A percentile compares a stretch with the other conserved stretches of the same genome.
Conservation (phyloP, 2,329 filamentous ascomycete species). For the Hypoxylon sp. region DNA sequence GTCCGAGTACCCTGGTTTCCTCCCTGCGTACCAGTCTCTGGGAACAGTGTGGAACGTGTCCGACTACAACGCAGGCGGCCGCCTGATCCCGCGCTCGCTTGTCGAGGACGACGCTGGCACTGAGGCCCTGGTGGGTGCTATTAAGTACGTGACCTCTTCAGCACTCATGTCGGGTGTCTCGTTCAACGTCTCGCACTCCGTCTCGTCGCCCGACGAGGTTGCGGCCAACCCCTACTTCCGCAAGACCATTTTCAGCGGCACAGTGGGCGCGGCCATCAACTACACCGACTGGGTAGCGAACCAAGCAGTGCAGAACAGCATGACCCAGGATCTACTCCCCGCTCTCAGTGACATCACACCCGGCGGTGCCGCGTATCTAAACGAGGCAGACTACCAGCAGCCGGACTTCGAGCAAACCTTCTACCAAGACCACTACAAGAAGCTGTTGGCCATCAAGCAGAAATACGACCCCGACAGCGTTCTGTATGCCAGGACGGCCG, state of each 20-base stretch:
- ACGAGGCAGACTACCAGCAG: slow-evolving; percentile 51
- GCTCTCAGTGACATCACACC: slow-evolving; percentile 15
- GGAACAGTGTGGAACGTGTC: slow-evolving; percentile 23
- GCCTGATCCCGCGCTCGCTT: slow-evolving; percentile 21
- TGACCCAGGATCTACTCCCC: slow-evolving; percentile 16
- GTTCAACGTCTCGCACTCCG: slow-evolving; percentile 17
- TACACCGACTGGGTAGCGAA: slow-evolving; percentile 18
- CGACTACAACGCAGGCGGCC: slow-evolving; percentile 19
- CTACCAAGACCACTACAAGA: slow-evolving; percentile 47
- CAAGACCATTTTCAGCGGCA: slow-evolving; percentile 16
- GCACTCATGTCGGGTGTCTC: slow-evolving; percentile 3
- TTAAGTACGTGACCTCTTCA: slow-evolving; percentile 16
- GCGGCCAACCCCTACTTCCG: slow-evolving; percentile 24
- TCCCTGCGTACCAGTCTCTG: slow-evolving; percentile 13
- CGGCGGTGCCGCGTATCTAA: slow-evolving; percentile 44
- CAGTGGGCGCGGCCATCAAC: slow-evolving; percentile 7
- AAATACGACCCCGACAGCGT: slow-evolving; percentile 51
- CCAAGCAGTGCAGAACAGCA: slow-evolving; percentile 3
- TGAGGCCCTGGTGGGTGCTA: slow-evolving; percentile 9
- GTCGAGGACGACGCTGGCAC: slow-evolving; percentile 1
- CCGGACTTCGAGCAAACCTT: slow-evolving; percentile 45
- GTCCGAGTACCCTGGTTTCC: slow-evolving; percentile 3
- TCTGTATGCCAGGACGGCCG: slow-evolving; percentile 50
- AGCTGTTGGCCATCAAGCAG: slow-evolving; percentile 49
- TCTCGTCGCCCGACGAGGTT: slow-evolving; percentile 1